Conservation (phyloP, 805 yeast species). For the Yarrowia sp. region DNA sequence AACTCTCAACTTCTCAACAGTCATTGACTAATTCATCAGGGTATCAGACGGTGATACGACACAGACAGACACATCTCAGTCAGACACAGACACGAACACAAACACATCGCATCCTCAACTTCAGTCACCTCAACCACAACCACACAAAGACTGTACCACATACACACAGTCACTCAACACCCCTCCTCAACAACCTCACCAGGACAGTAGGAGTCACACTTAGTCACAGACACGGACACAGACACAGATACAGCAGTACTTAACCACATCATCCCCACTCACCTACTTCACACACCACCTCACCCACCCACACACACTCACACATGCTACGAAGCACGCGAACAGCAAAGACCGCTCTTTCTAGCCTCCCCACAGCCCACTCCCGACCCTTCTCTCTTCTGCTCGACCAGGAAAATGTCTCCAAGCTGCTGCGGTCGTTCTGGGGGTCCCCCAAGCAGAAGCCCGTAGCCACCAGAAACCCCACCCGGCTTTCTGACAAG, state of each 20-base stretch:
- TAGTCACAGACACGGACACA: background rate
- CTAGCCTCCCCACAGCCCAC: background rate
- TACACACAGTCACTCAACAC: background rate
- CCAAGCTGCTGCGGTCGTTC: slow-evolving; percentile 31
- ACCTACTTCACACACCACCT: too few relatives aligned
- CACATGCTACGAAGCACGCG: slow-evolving; percentile 6
- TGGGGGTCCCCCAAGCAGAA: slow-evolving; percentile 21
- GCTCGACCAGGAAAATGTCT: slow-evolving; percentile 36
- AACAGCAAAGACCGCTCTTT: background rate
- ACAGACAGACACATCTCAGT: too few relatives aligned
- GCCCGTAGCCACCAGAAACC: slow-evolving; percentile 11
- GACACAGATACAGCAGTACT: background rate
- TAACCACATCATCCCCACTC: too few relatives aligned
- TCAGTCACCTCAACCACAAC: background rate
- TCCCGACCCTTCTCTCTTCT: slow-evolving; percentile 28
- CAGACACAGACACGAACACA: background rate
- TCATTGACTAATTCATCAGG: too few relatives aligned
- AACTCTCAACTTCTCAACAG: background rate
- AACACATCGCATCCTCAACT: background rate
- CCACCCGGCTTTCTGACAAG: slow-evolving; percentile 31
- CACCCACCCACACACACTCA: background rate
- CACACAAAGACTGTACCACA: background rate
- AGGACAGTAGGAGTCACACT: background rate
- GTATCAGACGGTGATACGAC: too few relatives aligned
- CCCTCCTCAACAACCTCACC: slow-evolving; percentile 9